phyloP scores from a whole-genome alignment of 2,329 filamentous ascomycete genomes.

The Aspergillus tanneri region DNA sequence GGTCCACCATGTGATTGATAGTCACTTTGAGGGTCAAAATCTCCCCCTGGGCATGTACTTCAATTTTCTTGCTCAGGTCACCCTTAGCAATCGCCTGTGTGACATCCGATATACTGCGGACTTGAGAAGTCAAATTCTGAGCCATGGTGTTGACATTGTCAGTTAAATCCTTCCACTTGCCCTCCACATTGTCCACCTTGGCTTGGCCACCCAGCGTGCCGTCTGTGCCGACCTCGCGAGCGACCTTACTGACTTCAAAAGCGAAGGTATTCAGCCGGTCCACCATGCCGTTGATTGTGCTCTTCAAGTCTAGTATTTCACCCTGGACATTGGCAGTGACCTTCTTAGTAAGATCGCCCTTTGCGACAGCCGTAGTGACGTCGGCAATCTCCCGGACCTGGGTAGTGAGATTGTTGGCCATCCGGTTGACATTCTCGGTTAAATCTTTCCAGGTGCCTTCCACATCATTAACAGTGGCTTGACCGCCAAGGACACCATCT shows the following conservation, averaged over 20 bases:
- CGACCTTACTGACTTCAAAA: constrained; percentile 65
- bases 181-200: constrained; percentile 64
- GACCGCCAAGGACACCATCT: constrained; percentile 88
- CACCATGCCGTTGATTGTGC: constrained; percentile 74
- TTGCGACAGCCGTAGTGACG: constrained; percentile 92
- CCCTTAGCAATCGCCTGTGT: constrained; percentile 94
- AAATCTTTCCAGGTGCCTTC: constrained; percentile 96
- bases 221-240: constrained; percentile 64
- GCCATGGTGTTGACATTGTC: constrained; percentile 69
- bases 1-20: constrained; percentile 98
- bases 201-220: constrained; percentile 64
- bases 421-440: constrained; percentile 93
- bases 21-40: constrained; percentile 92
- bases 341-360: constrained; percentile 91
- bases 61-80: constrained; percentile 93
- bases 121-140: constrained; percentile 64
- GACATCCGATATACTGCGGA: constrained; percentile 88
- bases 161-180: constrained; percentile 66
- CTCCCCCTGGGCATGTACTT: constrained; percentile 91
- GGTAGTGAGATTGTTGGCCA: constrained; percentile 97
- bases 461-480: constrained; percentile 93
- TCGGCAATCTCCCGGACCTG: constrained; percentile 97
- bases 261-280: constrained; percentile 64
- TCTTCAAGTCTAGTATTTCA: constrained; percentile 92
- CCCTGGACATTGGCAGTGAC: constrained; percentile 91